Evolutionary conservation across 2,329 filamentous ascomycete genomes (phyloP).

Genomic region (Rachicladosporium sp.): DNA sequence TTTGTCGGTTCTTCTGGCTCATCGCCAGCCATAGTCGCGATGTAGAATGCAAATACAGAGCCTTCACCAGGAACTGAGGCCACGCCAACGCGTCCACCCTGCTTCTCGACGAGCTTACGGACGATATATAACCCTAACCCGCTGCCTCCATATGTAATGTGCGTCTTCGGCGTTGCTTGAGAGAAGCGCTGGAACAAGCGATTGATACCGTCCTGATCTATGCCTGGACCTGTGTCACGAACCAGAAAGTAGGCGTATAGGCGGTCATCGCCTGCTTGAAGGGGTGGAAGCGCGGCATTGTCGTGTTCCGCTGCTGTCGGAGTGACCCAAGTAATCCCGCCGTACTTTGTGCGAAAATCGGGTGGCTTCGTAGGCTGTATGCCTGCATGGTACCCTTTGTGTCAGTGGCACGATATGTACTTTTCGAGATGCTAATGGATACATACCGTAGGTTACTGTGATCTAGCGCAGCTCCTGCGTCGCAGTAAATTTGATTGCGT

Average conservation of each 20-base stretch:
- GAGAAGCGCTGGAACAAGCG: slow-evolving; percentile 57
- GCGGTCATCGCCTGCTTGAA: neutral
- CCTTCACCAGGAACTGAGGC: slow-evolving; percentile 54
- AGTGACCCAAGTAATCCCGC: slow-evolving; percentile 25
- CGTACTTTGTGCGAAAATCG: slow-evolving; percentile 19
- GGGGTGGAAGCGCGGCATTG: too few species aligned
- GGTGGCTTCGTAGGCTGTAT: slow-evolving; percentile 10
- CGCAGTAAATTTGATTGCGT: slow-evolving; percentile 36
- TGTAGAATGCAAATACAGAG: slow-evolving; percentile 66
- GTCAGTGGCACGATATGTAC: too few species aligned
- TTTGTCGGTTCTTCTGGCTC: too few species aligned
- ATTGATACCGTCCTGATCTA: slow-evolving; percentile 26
- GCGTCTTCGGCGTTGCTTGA: slow-evolving; percentile 54
- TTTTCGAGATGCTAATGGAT: too few species aligned
- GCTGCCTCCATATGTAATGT: slow-evolving; percentile 57
- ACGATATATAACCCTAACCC: slow-evolving; percentile 61
- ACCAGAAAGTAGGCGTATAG: slow-evolving; percentile 23
- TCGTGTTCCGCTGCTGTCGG: slow-evolving; percentile 4
- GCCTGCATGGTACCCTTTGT: slow-evolving; percentile 14
- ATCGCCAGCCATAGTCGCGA: slow-evolving; percentile 32
- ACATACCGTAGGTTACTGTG: slow-evolving; percentile 17
- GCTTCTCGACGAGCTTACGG: slow-evolving; percentile 53
- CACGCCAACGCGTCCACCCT: slow-evolving; percentile 58
- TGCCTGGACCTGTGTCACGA: slow-evolving; percentile 29
- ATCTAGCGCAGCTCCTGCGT: slow-evolving; percentile 24